These are phyloP conservation scores for Datisca glomerata DNA, from an alignment of 306 rosid genomes.

Conservation along the genomic window DNA sequence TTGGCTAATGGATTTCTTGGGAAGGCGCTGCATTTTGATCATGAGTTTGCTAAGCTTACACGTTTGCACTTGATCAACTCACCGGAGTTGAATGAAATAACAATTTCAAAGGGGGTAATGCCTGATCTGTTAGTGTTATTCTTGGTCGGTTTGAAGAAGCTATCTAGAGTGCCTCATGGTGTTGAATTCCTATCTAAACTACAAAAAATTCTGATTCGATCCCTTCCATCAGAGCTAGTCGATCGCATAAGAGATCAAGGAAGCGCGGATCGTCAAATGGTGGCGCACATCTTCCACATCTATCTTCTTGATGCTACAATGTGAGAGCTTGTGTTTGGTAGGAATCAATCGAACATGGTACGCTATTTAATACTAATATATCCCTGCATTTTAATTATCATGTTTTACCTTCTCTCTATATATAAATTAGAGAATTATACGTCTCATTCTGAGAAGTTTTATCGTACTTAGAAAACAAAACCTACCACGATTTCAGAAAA, in stretches of 20 bases:
- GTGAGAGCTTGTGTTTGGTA: too few species aligned
- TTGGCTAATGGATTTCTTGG: conserved; percentile 3
- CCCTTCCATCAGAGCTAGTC: conserved; percentile 1
- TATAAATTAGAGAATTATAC: too few species aligned
- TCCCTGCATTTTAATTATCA: too few species aligned
- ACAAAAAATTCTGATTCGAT: neutral
- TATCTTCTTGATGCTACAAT: too few species aligned
- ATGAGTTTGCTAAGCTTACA: conserved; percentile 7
- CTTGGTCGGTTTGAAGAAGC: neutral
- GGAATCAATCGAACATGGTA: too few species aligned
- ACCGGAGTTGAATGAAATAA: neutral
- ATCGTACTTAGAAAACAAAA: too few species aligned
- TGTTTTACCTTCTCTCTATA: too few species aligned
- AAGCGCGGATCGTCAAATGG: neutral
- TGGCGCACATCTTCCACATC: conserved; percentile 4
- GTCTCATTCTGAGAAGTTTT: too few species aligned
- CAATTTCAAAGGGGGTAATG: conserved; percentile 1
- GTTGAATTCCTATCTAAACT: conserved; percentile 7
- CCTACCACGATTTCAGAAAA: too few species aligned
- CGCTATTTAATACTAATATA: too few species aligned
- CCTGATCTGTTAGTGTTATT: neutral
- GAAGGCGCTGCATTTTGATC: neutral
- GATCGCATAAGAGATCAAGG: neutral
- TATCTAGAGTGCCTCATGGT: conserved; percentile 7
- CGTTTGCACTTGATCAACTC: neutral